A percentile compares a stretch with the other conserved stretches of the same genome.
Evolutionary conservation across 208 protist genomes (phyloP).

Genomic region (Trypanosoma congolense): DNA sequence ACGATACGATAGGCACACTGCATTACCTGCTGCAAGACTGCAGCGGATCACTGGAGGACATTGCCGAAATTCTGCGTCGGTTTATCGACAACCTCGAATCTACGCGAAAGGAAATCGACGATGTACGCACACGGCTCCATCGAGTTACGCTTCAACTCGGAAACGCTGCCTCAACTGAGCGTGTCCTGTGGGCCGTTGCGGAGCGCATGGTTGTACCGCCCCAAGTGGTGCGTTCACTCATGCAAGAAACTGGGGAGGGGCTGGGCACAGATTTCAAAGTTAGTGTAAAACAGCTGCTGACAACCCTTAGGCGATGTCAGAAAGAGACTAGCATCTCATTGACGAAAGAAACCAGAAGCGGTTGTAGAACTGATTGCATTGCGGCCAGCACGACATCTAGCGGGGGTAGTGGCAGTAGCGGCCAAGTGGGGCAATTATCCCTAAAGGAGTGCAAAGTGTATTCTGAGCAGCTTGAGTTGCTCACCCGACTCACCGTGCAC

Average conservation of each 20-base stretch:
- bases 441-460: slow-evolving; percentile 52
- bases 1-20: slow-evolving; percentile 59
- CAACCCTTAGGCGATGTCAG: slow-evolving; percentile 57
- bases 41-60: slow-evolving; percentile 46
- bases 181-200: slow-evolving; percentile 48
- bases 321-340: background rate
- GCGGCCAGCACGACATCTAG: background rate
- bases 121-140: slow-evolving; percentile 60
- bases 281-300: slow-evolving; percentile 43
- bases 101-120: slow-evolving; percentile 69
- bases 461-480: slow-evolving; percentile 43
- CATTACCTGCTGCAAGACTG: slow-evolving; percentile 54
- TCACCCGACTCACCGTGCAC: slow-evolving; percentile 68
- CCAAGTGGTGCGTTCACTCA: slow-evolving; percentile 72
- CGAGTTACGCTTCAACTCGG: slow-evolving; percentile 35
- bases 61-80: slow-evolving; percentile 55
- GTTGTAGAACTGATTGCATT: background rate
- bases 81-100: slow-evolving; percentile 63
- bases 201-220: slow-evolving; percentile 66
- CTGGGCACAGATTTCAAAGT: slow-evolving; percentile 66
- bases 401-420: background rate
- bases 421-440: slow-evolving; percentile 14
- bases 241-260: slow-evolving; percentile 61
- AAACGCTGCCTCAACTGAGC: slow-evolving; percentile 45
- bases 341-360: slow-evolving; percentile 4